Evolutionary conservation across 257 asterid genomes (phyloP).

Genomic region (Agastache rugosa): DNA sequence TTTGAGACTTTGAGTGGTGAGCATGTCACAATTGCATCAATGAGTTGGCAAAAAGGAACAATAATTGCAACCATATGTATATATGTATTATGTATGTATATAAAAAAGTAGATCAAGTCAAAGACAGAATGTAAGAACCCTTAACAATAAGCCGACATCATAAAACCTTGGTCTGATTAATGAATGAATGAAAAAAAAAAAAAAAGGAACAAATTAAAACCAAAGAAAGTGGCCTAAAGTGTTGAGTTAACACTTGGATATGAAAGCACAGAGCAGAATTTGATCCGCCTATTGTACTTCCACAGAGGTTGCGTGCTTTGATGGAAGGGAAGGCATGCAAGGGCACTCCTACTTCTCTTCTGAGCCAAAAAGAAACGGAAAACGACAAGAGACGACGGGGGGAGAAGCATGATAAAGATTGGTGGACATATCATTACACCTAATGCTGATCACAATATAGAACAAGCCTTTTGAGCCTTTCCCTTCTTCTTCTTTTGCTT

Average conservation of each 20-base stretch:
- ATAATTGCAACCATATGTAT: slow-evolving; percentile 25
- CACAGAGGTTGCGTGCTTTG: slow-evolving; percentile 43
- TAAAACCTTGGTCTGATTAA: slow-evolving; percentile 49
- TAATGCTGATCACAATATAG: slow-evolving; percentile 71
- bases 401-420: slow-evolving; percentile 34
- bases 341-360: slow-evolving; percentile 52
- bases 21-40: slow-evolving; percentile 26
- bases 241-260: slow-evolving; percentile 45
- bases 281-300: slow-evolving; percentile 48
- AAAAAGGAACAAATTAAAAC: slow-evolving; percentile 46
- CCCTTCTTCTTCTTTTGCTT: slow-evolving; percentile 68
- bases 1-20: slow-evolving; percentile 26
- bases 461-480: slow-evolving; percentile 62
- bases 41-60: slow-evolving; percentile 27
- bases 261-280: slow-evolving; percentile 39
- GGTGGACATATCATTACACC: slow-evolving; percentile 40
- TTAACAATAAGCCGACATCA: slow-evolving; percentile 42
- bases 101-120: slow-evolving; percentile 18
- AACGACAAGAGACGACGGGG: slow-evolving; percentile 40
- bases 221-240: slow-evolving; percentile 55
- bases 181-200: slow-evolving; percentile 35
- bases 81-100: slow-evolving; percentile 8
- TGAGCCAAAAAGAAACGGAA: slow-evolving; percentile 46
- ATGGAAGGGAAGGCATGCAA: slow-evolving; percentile 39
- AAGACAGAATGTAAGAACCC: slow-evolving; percentile 32